Base-by-base conservation (phyloP, 371 early-diverging fungal species). In the Mortierella sp. region DNA sequence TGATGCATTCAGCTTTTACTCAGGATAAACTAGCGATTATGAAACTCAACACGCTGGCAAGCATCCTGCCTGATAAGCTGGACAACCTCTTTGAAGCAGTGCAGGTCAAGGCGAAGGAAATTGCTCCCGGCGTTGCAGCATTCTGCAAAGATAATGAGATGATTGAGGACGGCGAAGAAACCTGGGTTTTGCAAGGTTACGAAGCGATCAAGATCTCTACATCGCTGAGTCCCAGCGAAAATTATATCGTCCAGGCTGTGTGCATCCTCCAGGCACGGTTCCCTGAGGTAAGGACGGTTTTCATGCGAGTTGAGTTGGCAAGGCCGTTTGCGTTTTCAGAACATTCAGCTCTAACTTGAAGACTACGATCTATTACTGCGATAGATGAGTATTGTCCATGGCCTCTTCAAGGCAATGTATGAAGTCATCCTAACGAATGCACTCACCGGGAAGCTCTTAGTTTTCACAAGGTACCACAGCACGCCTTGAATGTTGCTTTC, bases 21-120 rank as follows among this genome's bases (percentile, higher is more conserved):
- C 51, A 68, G 28, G 74, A 73, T 42, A 73, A 56, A 8, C 63
- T 60, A 30, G 60, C 64, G 13, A 38, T 43, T 27, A 57, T 64
- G 5, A 73, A 73, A 45, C 58, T 73, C 23, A 52, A 61, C 1
- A 45, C 45, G 3, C 42, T 73, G 10, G 61, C 59, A 0, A 24
- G 28, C 8, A 19, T 60, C 16, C 38, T 68, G 24, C 74, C 74
- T 18, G 52, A 46, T 14, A 59, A 57, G 7, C 21, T 68, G 42
- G 21, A 39, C 10, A 50, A 43, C 31, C 24, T 73, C 13, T 68
- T 67, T 23, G 64, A 67, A 24, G 69, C 69, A 3, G 61, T 68
- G 1, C 43, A 47, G 4, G 52, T 34, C 12, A 67, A 68, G 8
- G 48, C 69, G 1, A 42, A 45, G 2, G 64, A 56, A 19, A 63